Percentiles rank a stretch among this genome's conserved stretches.
Evolutionary conservation across 1,139 yeast genomes (phyloP).

Genomic region (Suzukiozyma palmioleophila): DNA sequence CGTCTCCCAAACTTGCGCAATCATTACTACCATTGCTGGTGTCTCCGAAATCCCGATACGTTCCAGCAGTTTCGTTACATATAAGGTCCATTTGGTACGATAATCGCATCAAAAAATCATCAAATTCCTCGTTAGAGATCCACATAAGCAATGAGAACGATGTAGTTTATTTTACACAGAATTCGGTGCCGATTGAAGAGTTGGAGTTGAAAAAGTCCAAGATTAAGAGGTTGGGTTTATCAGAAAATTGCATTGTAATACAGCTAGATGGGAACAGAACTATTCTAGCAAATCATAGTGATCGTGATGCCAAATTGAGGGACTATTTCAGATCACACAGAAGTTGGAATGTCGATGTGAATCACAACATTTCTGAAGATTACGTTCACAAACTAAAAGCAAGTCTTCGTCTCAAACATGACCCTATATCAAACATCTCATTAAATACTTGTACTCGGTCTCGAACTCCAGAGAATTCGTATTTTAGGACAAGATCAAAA

Average conservation of each 20-base stretch:
- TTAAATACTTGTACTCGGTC: neutral
- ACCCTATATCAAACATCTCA: neutral
- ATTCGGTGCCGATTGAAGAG: constrained; percentile 4
- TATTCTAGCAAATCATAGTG: constrained; percentile 9
- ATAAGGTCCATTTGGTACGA: neutral
- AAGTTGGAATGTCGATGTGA: constrained; percentile 7
- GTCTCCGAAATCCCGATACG: neutral
- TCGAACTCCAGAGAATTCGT: neutral
- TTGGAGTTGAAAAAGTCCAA: constrained; percentile 6
- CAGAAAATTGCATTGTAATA: constrained; percentile 3
- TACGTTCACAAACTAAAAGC: neutral
- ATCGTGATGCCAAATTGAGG: constrained; percentile 9
- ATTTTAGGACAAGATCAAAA: constrained; percentile 2
- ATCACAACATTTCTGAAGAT: constrained; percentile 5
- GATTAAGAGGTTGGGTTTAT: neutral
- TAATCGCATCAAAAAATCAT: neutral
- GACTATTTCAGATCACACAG: constrained; percentile 9
- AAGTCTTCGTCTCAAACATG: neutral
- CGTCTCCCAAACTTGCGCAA: neutral
- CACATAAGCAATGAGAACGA: constrained; percentile 6
- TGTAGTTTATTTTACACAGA: constrained; percentile 8
- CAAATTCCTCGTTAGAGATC: neutral
- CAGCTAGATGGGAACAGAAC: constrained; percentile 7
- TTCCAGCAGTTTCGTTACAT: neutral
- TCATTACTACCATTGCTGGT: neutral